phyloP scores from a whole-genome alignment of 2,329 filamentous ascomycete species.

The Colletotrichum kahawae region DNA sequence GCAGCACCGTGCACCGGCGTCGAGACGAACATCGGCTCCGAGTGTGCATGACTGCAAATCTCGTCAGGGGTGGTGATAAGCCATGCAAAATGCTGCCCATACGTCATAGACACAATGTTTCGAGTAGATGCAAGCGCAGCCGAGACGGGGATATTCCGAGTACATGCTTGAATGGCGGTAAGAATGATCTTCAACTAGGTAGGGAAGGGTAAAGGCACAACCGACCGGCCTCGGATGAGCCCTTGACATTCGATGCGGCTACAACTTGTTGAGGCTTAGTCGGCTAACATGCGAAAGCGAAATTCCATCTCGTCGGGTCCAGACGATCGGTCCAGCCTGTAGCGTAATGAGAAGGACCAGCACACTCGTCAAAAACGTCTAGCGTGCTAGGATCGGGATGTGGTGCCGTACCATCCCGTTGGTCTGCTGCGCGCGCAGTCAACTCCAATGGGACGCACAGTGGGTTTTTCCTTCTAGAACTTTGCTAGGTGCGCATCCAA shows the following conservation, averaged over 20 bases:
- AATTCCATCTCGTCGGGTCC: not conserved
- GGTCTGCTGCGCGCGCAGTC: not conserved
- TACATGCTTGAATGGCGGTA: not conserved
- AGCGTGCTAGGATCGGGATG: not conserved
- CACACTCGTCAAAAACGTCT: not conserved
- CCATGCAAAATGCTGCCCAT: not conserved
- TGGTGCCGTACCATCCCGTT: not conserved
- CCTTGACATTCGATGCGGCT: not conserved
- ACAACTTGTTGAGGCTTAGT: not conserved
- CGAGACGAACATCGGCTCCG: not conserved
- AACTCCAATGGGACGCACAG: not conserved
- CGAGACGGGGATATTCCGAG: not conserved
- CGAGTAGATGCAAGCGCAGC: not conserved
- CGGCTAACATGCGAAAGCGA: not conserved
- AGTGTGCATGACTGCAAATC: not conserved
- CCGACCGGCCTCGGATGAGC: not conserved
- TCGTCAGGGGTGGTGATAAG: not conserved
- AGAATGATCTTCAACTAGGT: not conserved
- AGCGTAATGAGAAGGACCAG: not conserved
- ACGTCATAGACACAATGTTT: not conserved
- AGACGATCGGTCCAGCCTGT: not conserved
- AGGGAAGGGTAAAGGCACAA: not conserved
- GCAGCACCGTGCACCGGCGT: not conserved
- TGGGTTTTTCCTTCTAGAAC: not conserved
- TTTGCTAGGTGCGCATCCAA: not conserved